These are phyloP conservation scores for Sarocladium strictum DNA, from an alignment of 2,329 filamentous ascomycete species.

Conservation along the genomic window DNA sequence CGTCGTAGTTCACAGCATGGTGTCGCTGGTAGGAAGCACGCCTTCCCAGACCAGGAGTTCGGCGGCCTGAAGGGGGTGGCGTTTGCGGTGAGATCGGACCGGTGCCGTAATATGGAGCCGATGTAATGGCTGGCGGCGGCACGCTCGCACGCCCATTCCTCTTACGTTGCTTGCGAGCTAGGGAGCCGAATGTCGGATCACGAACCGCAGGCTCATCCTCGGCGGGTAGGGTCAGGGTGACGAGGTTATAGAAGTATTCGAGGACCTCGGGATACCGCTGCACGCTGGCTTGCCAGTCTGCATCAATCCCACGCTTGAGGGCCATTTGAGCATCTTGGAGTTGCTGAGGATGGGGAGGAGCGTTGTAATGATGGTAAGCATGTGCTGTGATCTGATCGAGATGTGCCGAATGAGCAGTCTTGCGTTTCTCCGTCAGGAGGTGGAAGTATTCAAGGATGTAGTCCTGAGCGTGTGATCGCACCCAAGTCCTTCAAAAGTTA, in stretches of 20 bases:
- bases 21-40: not conserved
- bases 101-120: constrained; percentile 1
- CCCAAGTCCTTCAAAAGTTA: constrained; percentile 47
- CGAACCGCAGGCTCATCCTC: constrained; percentile 56
- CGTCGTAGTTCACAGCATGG: not conserved
- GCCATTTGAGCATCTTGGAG: constrained; percentile 58
- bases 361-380: constrained; percentile 52
- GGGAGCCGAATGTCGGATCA: constrained; percentile 44
- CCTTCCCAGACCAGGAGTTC: not conserved
- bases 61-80: constrained; percentile 2
- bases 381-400: constrained; percentile 50
- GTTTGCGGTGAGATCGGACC: constrained; percentile 3
- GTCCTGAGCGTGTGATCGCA: constrained; percentile 59
- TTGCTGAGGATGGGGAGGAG: constrained; percentile 54
- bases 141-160: not conserved
- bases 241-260: constrained; percentile 71
- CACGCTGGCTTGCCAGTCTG: constrained; percentile 71
- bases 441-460: constrained; percentile 63
- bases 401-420: constrained; percentile 48
- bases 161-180: constrained; percentile 2
- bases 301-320: constrained; percentile 68
- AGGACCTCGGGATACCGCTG: constrained; percentile 76
- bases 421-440: constrained; percentile 54
- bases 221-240: constrained; percentile 58
- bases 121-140: constrained; percentile 1